Evolutionary conservation across 2,329 filamentous ascomycete species (phyloP).

Genomic region (Colletotrichum limetticola): DNA sequence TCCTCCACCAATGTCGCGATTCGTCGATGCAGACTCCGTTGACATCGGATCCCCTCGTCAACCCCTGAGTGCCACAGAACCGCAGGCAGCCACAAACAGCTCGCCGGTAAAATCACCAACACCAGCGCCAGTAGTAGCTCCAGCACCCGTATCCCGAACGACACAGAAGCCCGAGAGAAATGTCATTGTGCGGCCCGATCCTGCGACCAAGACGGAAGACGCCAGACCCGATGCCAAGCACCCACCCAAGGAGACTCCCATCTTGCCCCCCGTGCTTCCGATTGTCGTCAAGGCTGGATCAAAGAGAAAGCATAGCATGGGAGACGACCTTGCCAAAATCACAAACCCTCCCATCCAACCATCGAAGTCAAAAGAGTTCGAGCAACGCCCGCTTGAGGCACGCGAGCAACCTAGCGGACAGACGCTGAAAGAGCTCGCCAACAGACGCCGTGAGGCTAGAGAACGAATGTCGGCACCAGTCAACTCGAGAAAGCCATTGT

Average conservation of each 20-base stretch:
- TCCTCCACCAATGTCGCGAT: slow-evolving; percentile 68
- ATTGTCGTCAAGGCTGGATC: slow-evolving; percentile 56
- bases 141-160: not conserved
- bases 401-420: slow-evolving; percentile 49
- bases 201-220: not conserved
- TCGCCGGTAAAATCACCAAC: slow-evolving; percentile 14
- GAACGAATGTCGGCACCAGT: slow-evolving; percentile 43
- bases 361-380: slow-evolving; percentile 42
- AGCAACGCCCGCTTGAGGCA: slow-evolving; percentile 37
- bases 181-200: slow-evolving; percentile 23
- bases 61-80: slow-evolving; percentile 7
- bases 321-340: slow-evolving; percentile 59
- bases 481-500: slow-evolving; percentile 58
- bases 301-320: slow-evolving; percentile 67
- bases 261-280: slow-evolving; percentile 1
- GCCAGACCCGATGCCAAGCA: slow-evolving; percentile 13
- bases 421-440: slow-evolving; percentile 58
- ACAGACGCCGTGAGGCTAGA: slow-evolving; percentile 52
- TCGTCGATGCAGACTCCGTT: slow-evolving; percentile 66
- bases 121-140: not conserved
- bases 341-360: slow-evolving; percentile 37
- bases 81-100: not conserved
- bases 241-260: not conserved
- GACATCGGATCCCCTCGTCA: slow-evolving; percentile 62
- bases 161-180: slow-evolving; percentile 14